Conservation (phyloP, 169 alveolate genomes). For the Pseudocohnilembus persalinus region DNA sequence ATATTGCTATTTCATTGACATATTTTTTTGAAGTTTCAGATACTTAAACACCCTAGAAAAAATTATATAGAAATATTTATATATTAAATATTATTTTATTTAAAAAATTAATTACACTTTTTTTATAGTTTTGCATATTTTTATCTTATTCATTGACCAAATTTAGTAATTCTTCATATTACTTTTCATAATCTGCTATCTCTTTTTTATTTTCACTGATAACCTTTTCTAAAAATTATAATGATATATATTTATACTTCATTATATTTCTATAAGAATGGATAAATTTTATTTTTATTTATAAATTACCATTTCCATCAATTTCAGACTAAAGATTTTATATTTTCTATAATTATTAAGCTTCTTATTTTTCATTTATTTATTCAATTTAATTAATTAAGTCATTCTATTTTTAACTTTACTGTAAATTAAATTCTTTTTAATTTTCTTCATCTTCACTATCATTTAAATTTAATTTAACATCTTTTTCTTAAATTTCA, state of each 20-base stretch:
- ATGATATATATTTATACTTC: too few relatives aligned
- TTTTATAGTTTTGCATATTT: background rate
- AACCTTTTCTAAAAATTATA: conserved; percentile 7
- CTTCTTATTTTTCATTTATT: conserved; percentile 12
- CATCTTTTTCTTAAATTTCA: background rate
- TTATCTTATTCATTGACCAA: background rate
- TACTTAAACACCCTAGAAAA: conserved; percentile 1
- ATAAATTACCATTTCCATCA: conserved; percentile 1
- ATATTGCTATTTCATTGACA: background rate
- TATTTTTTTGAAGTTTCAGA: conserved; percentile 11
- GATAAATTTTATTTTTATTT: background rate
- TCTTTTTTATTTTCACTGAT: background rate
- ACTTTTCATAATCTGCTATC: background rate
- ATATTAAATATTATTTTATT: too few relatives aligned
- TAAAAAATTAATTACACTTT: too few relatives aligned
- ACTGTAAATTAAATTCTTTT: background rate
- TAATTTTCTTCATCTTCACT: background rate
- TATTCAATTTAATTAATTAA: conserved; percentile 14
- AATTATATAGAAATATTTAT: background rate
- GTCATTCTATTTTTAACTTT: background rate
- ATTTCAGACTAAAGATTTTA: background rate
- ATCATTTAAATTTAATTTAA: background rate
- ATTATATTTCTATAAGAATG: background rate
- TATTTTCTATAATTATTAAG: background rate
- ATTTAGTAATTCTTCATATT: background rate